These are phyloP conservation scores for Coemansia sp. DNA, from an alignment of 192 early-diverging fungal species.

Conservation along the genomic window DNA sequence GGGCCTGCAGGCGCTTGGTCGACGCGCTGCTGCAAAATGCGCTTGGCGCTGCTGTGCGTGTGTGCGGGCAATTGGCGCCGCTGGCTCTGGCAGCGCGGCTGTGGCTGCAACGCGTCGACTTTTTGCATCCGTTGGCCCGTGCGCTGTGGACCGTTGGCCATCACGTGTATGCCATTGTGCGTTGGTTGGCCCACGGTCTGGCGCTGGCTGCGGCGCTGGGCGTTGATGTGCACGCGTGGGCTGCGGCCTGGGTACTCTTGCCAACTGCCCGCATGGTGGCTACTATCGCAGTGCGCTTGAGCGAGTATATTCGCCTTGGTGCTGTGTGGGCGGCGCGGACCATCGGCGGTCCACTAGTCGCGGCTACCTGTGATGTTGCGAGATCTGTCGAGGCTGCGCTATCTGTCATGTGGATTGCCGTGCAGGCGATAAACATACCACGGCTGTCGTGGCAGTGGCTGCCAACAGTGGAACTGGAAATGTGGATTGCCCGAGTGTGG, in stretches of 20 bases:
- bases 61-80: neutral
- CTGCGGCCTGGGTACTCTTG: neutral
- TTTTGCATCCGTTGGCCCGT: neutral
- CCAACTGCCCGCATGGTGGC: neutral
- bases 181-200: neutral
- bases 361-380: neutral
- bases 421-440: neutral
- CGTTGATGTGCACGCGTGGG: neutral
- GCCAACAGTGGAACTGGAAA: neutral
- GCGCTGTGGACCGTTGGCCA: neutral
- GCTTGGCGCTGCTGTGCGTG: neutral
- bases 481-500: neutral
- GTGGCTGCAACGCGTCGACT: constrained; percentile 1
- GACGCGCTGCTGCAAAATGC: constrained; percentile 15
- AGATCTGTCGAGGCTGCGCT: neutral
- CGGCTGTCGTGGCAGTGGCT: neutral
- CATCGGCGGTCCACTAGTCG: constrained; percentile 6
- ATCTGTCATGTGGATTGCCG: neutral
- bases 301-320: neutral
- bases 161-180: neutral
- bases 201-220: neutral
- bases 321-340: neutral
- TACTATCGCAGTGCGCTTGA: neutral
- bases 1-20: neutral
- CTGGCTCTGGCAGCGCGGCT: neutral